Evolutionary conservation across 78 protist genomes (phyloP).

Genomic region (Bigelowiella natans): DNA sequence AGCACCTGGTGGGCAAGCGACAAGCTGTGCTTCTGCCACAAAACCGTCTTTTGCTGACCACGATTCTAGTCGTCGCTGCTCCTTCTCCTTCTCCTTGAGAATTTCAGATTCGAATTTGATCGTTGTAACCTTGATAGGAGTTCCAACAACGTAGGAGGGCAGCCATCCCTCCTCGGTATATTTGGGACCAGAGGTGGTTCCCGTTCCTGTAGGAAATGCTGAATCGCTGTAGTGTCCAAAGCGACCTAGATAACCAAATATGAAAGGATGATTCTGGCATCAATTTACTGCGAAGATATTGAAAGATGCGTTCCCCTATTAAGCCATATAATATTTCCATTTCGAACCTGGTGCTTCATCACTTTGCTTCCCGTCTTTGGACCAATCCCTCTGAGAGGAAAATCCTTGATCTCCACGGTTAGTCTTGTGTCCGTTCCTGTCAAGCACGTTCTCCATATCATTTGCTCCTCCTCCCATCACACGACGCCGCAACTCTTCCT

Average conservation of each 20-base stretch:
- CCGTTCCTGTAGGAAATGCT: neutral
- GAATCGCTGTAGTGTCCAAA: neutral
- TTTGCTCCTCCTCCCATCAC: neutral
- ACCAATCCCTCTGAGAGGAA: neutral
- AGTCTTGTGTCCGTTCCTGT: no score
- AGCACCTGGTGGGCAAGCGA: no score
- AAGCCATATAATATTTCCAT: no score
- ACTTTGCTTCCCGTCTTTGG: neutral
- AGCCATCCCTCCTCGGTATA: neutral
- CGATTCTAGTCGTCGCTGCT: neutral
- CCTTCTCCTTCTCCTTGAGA: neutral
- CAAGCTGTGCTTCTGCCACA: neutral
- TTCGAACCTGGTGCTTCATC: no score
- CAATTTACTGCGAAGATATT: no score
- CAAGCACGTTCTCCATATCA: neutral
- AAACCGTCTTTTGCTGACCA: neutral
- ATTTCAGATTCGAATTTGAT: no score
- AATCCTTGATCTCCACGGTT: neutral
- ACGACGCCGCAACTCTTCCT: neutral
- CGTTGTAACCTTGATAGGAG: neutral
- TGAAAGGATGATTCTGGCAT: no score
- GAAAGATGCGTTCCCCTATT: no score
- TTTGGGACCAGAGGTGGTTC: no score
- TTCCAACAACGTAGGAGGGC: neutral
- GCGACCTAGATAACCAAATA: neutral